phyloP scores from a whole-genome alignment of 192 early-diverging fungal genomes.

The Podochytrium sp. region DNA sequence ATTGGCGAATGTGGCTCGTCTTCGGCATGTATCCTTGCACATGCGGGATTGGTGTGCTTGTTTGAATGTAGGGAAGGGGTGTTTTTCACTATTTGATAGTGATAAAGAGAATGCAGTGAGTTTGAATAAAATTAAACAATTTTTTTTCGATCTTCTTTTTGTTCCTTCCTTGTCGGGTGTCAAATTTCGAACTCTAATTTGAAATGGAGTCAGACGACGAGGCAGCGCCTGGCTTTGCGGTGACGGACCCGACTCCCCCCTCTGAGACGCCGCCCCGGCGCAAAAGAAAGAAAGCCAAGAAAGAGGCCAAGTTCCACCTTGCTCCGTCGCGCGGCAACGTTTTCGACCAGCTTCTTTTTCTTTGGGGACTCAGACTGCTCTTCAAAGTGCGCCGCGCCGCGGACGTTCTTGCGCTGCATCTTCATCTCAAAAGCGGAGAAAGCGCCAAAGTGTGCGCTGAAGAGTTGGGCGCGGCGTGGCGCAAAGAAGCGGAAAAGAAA shows the following conservation, averaged over 20 bases:
- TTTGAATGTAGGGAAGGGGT: no score
- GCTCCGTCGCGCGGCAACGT: slow-evolving; percentile 42
- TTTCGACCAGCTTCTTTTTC: slow-evolving; percentile 62
- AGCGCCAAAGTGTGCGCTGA: slow-evolving; percentile 47
- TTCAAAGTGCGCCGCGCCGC: neutral
- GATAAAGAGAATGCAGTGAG: no score
- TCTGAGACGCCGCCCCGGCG: neutral
- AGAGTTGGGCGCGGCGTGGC: neutral
- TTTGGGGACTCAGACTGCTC: slow-evolving; percentile 66
- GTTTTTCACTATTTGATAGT: no score
- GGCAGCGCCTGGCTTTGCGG: no score
- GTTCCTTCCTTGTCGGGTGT: no score
- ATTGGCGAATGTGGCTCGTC: no score
- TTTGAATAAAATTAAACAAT: no score
- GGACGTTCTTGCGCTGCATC: slow-evolving; percentile 51
- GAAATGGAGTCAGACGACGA: no score
- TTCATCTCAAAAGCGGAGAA: slow-evolving; percentile 59
- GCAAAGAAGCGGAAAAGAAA: neutral
- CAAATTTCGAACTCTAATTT: no score
- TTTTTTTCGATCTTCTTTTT: no score
- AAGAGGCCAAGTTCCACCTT: slow-evolving; percentile 42
- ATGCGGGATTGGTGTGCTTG: no score
- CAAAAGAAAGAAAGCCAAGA: neutral
- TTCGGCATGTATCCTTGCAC: no score
- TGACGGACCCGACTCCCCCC: neutral